Evolutionary conservation across 495 filamentous ascomycete species (phyloP), one percentile per base, ranked within the genome.

Genomic region (Aspergillus avenaceus): DNA sequence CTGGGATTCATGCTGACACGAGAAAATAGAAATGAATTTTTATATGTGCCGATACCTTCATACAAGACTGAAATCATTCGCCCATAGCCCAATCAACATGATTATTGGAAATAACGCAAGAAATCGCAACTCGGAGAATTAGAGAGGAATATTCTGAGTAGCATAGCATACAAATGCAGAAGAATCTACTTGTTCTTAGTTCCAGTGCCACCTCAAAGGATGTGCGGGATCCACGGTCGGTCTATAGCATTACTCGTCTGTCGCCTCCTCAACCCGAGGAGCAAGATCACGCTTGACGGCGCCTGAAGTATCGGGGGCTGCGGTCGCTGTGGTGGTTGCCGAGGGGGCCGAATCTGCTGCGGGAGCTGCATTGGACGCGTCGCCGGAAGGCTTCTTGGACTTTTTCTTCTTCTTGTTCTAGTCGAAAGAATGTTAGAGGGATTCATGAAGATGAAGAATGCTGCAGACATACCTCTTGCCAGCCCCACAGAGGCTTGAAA

Each of bases 401-500:
- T 86, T 87, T 48, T 80, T 78, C 66, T 84, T 79, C 66, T 84
- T 72, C 56, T 67, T 69, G 56, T 68, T 77, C 63, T 63, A 66
- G 59, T 63, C 27, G 24, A 21, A 32, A 21, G 19, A 37, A 21
- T 38, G 34, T 36, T 19, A 26, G 41, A 60, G 44, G 57, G 53
- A 26, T 13, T 18, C 40, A 26, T 41, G 18, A 23, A 22, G 18
- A 41, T 13, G 8, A 18, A 14, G 54, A 27, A 47, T 24, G 43
- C 22, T 26, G 34, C 14, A 47, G 56, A 31, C 45, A 52, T 68
- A 96, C 93, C 85, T 97, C 90, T 67, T 97, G 93, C 95, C 95
- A 99, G 43, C 88, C 95, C 92, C 95, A 97, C 27, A 93, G 66
- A 22, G 95, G 95, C 70, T 86, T 86, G 77, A 99, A 99, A 69